Conservation (phyloP, 1,284 basidiomycete genomes). For the Ustilago loliicola region DNA sequence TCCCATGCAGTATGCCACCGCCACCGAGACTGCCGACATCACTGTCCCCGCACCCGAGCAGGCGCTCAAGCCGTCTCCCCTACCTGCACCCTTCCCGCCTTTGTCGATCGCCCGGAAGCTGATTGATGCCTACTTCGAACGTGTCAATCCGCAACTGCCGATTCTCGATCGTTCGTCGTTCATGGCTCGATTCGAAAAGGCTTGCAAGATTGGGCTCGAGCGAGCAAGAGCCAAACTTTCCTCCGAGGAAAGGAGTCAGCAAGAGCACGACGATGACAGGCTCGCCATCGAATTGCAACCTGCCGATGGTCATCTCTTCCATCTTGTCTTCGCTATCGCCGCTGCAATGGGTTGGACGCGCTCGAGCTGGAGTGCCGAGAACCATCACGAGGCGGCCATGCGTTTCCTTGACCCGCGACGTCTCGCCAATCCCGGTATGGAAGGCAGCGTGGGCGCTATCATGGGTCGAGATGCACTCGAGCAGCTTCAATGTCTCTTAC, state of each 20-base stretch:
- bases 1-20: constrained; percentile 54
- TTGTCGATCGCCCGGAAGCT: constrained; percentile 47
- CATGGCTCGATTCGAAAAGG: constrained; percentile 46
- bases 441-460: constrained; percentile 53
- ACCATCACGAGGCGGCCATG: constrained; percentile 57
- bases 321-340: constrained; percentile 54
- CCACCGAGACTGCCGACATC: constrained; percentile 51
- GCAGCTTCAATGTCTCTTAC: constrained; percentile 50
- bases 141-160: constrained; percentile 53
- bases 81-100: constrained; percentile 50
- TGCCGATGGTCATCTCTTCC: constrained; percentile 54
- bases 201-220: constrained; percentile 35
- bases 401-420: constrained; percentile 44
- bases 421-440: constrained; percentile 19
- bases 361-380: constrained; percentile 50
- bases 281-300: constrained; percentile 48
- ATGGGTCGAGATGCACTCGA: constrained; percentile 53
- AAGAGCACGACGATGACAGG: constrained; percentile 32
- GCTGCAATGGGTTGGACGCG: constrained; percentile 53
- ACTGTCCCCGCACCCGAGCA: constrained; percentile 53
- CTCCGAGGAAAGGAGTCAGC: constrained; percentile 12
- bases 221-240: constrained; percentile 35
- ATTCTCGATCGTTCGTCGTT: constrained; percentile 45
- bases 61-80: constrained; percentile 42
- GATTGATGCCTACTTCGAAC: constrained; percentile 53